Base-by-base conservation (phyloP, 2,329 filamentous ascomycete species). In the Drechslerella dactyloides region DNA sequence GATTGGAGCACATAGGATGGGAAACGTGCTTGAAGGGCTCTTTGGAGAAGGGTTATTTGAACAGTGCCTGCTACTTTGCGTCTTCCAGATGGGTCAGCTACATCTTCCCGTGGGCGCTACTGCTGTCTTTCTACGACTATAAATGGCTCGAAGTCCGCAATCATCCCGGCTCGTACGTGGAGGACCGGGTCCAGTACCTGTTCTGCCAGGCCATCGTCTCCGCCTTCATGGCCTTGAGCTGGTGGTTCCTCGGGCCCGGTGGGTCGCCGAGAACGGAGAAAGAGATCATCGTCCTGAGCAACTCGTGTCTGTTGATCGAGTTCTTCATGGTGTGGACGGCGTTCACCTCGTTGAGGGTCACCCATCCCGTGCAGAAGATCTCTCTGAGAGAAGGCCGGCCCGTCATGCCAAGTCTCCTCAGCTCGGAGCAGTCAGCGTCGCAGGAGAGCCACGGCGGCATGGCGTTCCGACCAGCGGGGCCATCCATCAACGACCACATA, bases 81-180 rank as follows among this genome's bases (percentile, higher is more conserved):
- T 66, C 60, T 5, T 61, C 68, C 6, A 44, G 52, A 37, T 73
- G 60, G 60, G 68, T 73, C 17, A 44, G 46, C 24, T 23, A 37
- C 19, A 46, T 73, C 6, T 73, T 73, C 24, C 68, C 68, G 11
- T 73, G 61, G 60, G 68, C 57, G 21, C 30, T 73, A 17, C 13
- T 65, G 1, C 68, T 73, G 19, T 66, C 57, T 1, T 57, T 62
- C 35, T 73, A 62, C 44, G 57, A 73, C 35, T 73, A 73, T 35
- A 73, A 73, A 46, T 73, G 61, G 60, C 23, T 73, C 15, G 44
- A 66, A 21, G 60, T 73, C 27, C 60, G 53, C 21, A 55, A 60
- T 8, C 42, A 60, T 44, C 68, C 68, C 7, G 68, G 68, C 8
- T 73, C 68, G 2, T 73, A 73, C 17, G 61, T 73, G 17, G 62